Evolutionary conservation across 306 rosid species (phyloP), one percentile per base, ranked within the genome.

Genomic region (Rubus idaeus): DNA sequence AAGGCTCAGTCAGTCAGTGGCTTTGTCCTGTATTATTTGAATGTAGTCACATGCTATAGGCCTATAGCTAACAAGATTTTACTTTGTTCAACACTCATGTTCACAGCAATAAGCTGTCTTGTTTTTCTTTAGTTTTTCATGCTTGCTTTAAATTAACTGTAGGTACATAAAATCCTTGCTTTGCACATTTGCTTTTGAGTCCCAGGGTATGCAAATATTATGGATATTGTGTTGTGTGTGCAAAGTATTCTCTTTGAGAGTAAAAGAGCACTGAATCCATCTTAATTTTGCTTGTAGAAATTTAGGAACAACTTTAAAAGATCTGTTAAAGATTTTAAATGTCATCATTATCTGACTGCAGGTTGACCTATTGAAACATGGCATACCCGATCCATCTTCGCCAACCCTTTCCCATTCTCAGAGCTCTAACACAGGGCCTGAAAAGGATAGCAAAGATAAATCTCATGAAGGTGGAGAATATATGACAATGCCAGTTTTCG

Each of bases 281-380:
- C 63, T 35, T 42, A 2, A 37, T 30, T 62, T 11, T 13, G 44
- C 68, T 37, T 62, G n/a, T 62, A 4, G 10, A 35, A 62, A 35
- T 7, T 30, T 62, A 2, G 10, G 30, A 62, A 35, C 44, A 30
- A 40, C 42, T 14, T 62, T 11, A 41, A 63, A 37, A 35, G 10
- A n/a, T 12, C 71, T 39, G 0, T 65, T 76, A 9, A 23, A 60
- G 69, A 45, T 23, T 20, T 67, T 64, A 58, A 55, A 18, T 67
- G 26, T 64, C 69, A 23, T 62, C n/a, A 40, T 53, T 55, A 65
- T 42, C 56, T 71, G 44, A 76, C 42, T 83, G 84, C 85, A 94
- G 98, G 96, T 90, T 72, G 98, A 94, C 80, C 70, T 91, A 81
- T 79, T 94, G 90, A 94, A 94, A 78, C 98, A 94, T 68, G 94